A percentile compares a stretch with the other conserved stretches of the same genome.
phyloP scores from a whole-genome alignment of 228 moss, liverwort and hornwort species.

The Sphagnum fallax region DNA sequence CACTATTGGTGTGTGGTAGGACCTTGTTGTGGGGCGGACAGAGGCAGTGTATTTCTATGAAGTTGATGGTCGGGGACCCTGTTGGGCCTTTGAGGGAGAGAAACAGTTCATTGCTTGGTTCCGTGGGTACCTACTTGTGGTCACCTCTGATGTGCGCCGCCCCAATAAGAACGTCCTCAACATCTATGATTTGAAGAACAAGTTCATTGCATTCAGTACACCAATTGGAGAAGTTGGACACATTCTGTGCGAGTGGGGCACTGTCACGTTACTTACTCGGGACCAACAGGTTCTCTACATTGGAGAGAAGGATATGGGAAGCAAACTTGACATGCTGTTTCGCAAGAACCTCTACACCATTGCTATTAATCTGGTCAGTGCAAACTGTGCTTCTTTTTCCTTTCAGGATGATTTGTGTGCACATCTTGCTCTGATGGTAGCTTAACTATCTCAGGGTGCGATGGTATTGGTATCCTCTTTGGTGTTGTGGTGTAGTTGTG shows the following conservation, averaged over 20 bases:
- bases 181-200: slow-evolving; percentile 96
- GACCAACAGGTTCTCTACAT: slow-evolving; percentile 79
- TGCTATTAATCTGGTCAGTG: slow-evolving; percentile 86
- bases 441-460: too few species aligned
- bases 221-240: slow-evolving; percentile 86
- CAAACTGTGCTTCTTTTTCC: not conserved
- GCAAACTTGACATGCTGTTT: slow-evolving; percentile 95
- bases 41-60: slow-evolving; percentile 96
- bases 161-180: slow-evolving; percentile 66
- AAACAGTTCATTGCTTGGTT: slow-evolving; percentile 90
- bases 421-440: too few species aligned
- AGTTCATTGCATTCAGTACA: slow-evolving; percentile 75
- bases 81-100: slow-evolving; percentile 96
- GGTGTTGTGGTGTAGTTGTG: too few species aligned
- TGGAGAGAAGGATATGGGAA: slow-evolving; percentile 98
- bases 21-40: slow-evolving; percentile 85
- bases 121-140: slow-evolving; percentile 89
- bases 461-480: too few species aligned
- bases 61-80: slow-evolving; percentile 95
- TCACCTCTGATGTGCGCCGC: slow-evolving; percentile 56
- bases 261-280: slow-evolving; percentile 73
- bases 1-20: slow-evolving; percentile 29
- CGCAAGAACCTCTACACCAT: slow-evolving; percentile 81
- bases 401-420: too few species aligned
- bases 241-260: slow-evolving; percentile 94